Percentiles rank a stretch among this genome's conserved stretches.
These are phyloP conservation scores for Penicillium sumatraense DNA, from an alignment of 2,329 filamentous ascomycete species.

Conservation along the genomic window DNA sequence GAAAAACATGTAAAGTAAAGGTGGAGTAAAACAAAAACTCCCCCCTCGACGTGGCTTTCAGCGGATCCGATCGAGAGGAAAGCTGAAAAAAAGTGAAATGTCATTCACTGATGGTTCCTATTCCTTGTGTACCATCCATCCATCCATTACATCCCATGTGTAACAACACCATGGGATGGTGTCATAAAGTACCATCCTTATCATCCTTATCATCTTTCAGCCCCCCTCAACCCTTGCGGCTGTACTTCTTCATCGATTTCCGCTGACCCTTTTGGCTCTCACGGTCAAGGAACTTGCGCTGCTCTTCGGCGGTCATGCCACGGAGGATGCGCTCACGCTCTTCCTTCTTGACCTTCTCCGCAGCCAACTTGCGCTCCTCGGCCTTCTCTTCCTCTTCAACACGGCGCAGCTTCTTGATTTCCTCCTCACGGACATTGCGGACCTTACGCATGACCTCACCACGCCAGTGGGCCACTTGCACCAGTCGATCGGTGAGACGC, in stretches of 20 bases:
- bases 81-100: slow-evolving; percentile 20
- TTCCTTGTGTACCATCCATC: slow-evolving; percentile 3
- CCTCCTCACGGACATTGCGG: slow-evolving; percentile 76
- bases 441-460: slow-evolving; percentile 88
- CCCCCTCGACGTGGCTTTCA: slow-evolving; percentile 1
- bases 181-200: too few relatives aligned
- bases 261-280: slow-evolving; percentile 74
- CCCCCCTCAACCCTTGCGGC: slow-evolving; percentile 55
- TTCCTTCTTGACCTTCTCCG: slow-evolving; percentile 74
- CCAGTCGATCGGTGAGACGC: slow-evolving; percentile 81
- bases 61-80: slow-evolving; percentile 6
- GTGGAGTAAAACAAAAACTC: slow-evolving; percentile 24
- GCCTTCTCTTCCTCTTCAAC: slow-evolving; percentile 72
- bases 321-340: slow-evolving; percentile 85
- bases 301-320: slow-evolving; percentile 76
- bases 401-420: slow-evolving; percentile 78
- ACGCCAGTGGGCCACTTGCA: slow-evolving; percentile 79
- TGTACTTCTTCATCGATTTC: slow-evolving; percentile 67
- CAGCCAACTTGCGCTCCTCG: slow-evolving; percentile 59
- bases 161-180: too few relatives aligned
- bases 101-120: slow-evolving; percentile 17
- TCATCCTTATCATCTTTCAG: too few relatives aligned
- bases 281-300: slow-evolving; percentile 83
- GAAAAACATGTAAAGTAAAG: not conserved
- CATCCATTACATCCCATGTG: not conserved